A percentile compares a stretch with the other conserved stretches of the same genome.
phyloP scores from a whole-genome alignment of 2,329 filamentous ascomycete genomes.

The Fusarium penzigii region DNA sequence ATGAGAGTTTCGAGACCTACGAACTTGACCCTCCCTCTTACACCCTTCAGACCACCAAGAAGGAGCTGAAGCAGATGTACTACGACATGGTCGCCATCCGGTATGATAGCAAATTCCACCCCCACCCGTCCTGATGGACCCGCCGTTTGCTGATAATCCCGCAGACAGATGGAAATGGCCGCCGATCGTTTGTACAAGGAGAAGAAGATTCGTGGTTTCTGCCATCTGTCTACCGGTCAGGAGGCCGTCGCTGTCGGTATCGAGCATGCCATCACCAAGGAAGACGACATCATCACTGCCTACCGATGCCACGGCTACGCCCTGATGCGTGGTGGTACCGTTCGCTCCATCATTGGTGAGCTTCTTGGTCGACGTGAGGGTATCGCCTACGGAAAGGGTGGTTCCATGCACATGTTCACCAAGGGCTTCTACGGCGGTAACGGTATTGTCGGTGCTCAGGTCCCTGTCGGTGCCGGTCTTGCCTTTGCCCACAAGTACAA shows the following conservation, averaged over 20 bases:
- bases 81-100: slow-evolving; percentile 92
- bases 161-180: slow-evolving; percentile 98
- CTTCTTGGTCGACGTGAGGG: slow-evolving; percentile 92
- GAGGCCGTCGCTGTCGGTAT: slow-evolving; percentile 97
- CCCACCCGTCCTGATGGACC: background rate
- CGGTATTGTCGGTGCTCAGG: slow-evolving; percentile 98
- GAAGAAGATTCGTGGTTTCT: slow-evolving; percentile 99
- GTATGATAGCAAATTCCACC: slow-evolving; percentile 55
- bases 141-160: slow-evolving; percentile 33
- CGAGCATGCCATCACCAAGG: slow-evolving; percentile 88
- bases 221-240: slow-evolving; percentile 95
- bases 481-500: slow-evolving; percentile 97
- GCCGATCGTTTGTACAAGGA: slow-evolving; percentile 99
- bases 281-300: slow-evolving; percentile 94
- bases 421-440: slow-evolving; percentile 98
- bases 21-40: slow-evolving; percentile 96
- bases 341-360: slow-evolving; percentile 94
- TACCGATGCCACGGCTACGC: slow-evolving; percentile 99
- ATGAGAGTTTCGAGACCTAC: slow-evolving; percentile 99
- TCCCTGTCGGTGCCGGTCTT: slow-evolving; percentile 93
- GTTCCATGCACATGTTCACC: slow-evolving; percentile 99
- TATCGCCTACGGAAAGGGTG: slow-evolving; percentile 98
- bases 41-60: slow-evolving; percentile 92
- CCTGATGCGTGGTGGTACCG: slow-evolving; percentile 88
- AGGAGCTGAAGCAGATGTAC: slow-evolving; percentile 98